phyloP scores from a whole-genome alignment of 2,329 filamentous ascomycete genomes.

The Shiraia bambusicola region DNA sequence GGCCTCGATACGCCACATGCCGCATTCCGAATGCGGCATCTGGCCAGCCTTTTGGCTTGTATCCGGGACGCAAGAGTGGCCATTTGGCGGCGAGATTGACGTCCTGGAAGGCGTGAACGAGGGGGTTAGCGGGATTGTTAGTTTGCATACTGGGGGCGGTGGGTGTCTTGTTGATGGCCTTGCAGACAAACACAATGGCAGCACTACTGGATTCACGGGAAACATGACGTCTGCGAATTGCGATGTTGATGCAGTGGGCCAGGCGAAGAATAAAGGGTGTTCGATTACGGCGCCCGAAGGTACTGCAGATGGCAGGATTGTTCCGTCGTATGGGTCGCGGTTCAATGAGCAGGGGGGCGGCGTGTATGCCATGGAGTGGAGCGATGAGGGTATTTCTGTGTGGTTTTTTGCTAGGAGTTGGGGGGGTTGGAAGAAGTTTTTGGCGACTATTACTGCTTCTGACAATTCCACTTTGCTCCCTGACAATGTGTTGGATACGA shows the following conservation, averaged over 20 bases:
- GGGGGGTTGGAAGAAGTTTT: too few relatives aligned
- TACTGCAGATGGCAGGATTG: conserved; percentile 35
- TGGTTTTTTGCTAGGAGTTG: conserved; percentile 41
- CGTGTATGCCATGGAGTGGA: conserved; percentile 47
- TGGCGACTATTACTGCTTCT: too few relatives aligned
- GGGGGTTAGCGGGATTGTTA: conserved; percentile 27
- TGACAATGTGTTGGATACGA: conserved; percentile 16
- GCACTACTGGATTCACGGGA: not conserved
- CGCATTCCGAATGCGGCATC: conserved; percentile 27
- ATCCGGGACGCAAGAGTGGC: conserved; percentile 26
- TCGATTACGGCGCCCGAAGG: conserved; percentile 32
- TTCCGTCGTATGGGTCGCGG: conserved; percentile 33
- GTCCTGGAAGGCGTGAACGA: conserved; percentile 42
- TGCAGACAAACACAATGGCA: not conserved
- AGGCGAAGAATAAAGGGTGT: conserved; percentile 1
- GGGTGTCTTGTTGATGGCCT: conserved; percentile 28
- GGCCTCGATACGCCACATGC: conserved; percentile 42
- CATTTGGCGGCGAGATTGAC: conserved; percentile 38
- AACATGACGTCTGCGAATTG: too few relatives aligned
- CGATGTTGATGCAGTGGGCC: not conserved
- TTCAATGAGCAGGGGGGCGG: conserved; percentile 43
- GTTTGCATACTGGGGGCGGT: conserved; percentile 33
- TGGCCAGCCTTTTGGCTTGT: conserved; percentile 43
- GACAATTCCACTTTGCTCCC: too few relatives aligned
- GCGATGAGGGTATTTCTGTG: conserved; percentile 40